Conservation (phyloP, 1,284 basidiomycete genomes). For the Fistulinella cinereoalba region DNA sequence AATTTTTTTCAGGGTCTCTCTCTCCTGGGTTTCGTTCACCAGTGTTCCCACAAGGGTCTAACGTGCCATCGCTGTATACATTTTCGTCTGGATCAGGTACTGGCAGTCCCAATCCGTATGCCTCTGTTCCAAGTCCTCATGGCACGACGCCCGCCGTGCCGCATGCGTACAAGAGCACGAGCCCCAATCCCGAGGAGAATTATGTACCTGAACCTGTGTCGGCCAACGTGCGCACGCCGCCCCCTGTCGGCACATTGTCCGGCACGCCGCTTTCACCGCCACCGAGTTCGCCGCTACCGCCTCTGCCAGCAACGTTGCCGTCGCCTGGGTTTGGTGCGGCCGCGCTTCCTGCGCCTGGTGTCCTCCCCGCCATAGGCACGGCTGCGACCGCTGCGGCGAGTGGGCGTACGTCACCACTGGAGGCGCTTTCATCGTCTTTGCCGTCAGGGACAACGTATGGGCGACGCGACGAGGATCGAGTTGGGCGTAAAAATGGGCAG, state of each 20-base stretch:
- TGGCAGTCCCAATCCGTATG: constrained; percentile 5
- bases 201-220: background rate
- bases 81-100: constrained; percentile 14
- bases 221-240: constrained; percentile 3
- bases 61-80: constrained; percentile 8
- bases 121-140: constrained; percentile 1
- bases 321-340: constrained; percentile 7
- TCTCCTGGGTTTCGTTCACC: constrained; percentile 27
- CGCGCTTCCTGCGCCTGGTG: constrained; percentile 3
- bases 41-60: constrained; percentile 2
- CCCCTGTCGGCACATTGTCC: background rate
- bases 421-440: constrained; percentile 12
- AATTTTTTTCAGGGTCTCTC: constrained; percentile 27
- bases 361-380: background rate
- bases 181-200: too few relatives aligned
- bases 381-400: constrained; percentile 15
- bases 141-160: constrained; percentile 4
- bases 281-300: constrained; percentile 26
- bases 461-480: background rate
- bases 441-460: background rate
- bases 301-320: constrained; percentile 16
- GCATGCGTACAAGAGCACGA: background rate
- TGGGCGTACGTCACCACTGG: constrained; percentile 20
- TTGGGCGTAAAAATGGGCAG: background rate
- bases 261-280: constrained; percentile 27